Evolutionary conservation across 768 basidiomycete genomes (phyloP).

Genomic region (Pleurotus citrinopileatus): DNA sequence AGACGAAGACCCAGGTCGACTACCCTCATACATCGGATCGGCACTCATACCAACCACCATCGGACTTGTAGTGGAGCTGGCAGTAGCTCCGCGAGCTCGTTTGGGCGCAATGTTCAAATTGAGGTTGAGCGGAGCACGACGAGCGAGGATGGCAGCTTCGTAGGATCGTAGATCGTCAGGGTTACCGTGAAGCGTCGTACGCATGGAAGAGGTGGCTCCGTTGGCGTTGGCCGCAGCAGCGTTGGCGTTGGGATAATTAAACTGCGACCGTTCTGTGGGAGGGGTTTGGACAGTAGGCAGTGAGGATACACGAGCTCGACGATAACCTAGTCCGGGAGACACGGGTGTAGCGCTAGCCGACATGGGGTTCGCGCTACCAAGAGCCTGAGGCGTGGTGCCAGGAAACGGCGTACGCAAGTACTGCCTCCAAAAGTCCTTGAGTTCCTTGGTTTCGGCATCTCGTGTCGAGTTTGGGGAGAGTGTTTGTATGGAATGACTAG

Average conservation of each 20-base stretch:
- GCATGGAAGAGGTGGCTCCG: constrained; percentile 28
- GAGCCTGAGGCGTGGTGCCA: constrained; percentile 26
- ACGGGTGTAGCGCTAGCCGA: constrained; percentile 12
- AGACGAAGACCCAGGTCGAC: constrained; percentile 15
- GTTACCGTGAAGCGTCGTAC: constrained; percentile 40
- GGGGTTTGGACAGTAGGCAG: constrained; percentile 71
- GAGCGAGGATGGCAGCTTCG: constrained; percentile 72
- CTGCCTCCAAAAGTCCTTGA: constrained; percentile 72
- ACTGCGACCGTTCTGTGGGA: constrained; percentile 27
- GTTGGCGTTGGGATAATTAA: constrained; percentile 16
- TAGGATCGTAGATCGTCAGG: constrained; percentile 69
- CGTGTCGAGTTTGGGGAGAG: constrained; percentile 26
- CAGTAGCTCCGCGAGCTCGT: constrained; percentile 25
- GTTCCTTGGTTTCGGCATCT: constrained; percentile 41
- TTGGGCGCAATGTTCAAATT: constrained; percentile 53
- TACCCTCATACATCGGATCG: constrained; percentile 3
- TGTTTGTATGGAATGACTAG: constrained; percentile 15
- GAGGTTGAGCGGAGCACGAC: constrained; percentile 57
- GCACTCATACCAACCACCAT: too few species aligned
- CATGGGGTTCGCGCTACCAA: constrained; percentile 10
- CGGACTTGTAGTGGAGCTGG: neutral
- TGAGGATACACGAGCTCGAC: constrained; percentile 61
- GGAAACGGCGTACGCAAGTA: constrained; percentile 68
- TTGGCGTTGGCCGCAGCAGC: constrained; percentile 17
- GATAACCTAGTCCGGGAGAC: constrained; percentile 14